Base-by-base conservation (phyloP, 1,284 basidiomycete species). In the Naganishia cerealis region DNA sequence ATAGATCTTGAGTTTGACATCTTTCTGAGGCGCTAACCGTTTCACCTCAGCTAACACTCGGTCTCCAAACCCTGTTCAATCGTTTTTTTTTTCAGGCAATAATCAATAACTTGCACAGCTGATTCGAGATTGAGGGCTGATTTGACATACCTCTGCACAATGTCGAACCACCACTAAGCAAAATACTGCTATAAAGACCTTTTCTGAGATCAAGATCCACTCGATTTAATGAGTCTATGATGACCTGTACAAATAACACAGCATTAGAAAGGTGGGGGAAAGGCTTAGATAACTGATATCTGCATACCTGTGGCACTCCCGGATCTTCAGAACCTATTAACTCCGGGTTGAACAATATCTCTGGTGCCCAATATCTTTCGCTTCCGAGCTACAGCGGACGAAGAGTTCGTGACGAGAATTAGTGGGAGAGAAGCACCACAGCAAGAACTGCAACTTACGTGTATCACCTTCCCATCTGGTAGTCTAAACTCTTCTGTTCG, bases 1-100 rank as follows among this genome's bases (percentile, higher is more conserved):
- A 75, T 93, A 97, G 76, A 99, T 99, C 84, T 97, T 97, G 82
- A 99, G 94, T 85, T 98, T 98, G 77, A 95, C 88, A 74, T 99
- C 96, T 76, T 96, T 94, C 73, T 98, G 81, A 2, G 63, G 54
- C n/a, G 94, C 92, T 56, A 97, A 83, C 82, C 91, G 94, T 85
- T 98, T 98, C 63, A 96, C 90, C 82, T 99, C 96, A 75, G 91
- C 91, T 68, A 99, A 83, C 70, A 99, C 83, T 59, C 96, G 87
- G 82, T 99, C 96, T 66, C 96, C 96, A 78, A 97, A 99, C 10
- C 94, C 93, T 94, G 75, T 15, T 1, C 48, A 43, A 61, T 33
- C 29, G 29, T 38, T 24, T n/a, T n/a, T n/a, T n/a, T n/a, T n/a
- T n/a, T 21, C 46, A 39, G 2, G 16, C 3, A 15, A 8, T 62